These are phyloP conservation scores for Carex parvula DNA, from an alignment of 176 grass and related monocot genomes.

Conservation along the genomic window DNA sequence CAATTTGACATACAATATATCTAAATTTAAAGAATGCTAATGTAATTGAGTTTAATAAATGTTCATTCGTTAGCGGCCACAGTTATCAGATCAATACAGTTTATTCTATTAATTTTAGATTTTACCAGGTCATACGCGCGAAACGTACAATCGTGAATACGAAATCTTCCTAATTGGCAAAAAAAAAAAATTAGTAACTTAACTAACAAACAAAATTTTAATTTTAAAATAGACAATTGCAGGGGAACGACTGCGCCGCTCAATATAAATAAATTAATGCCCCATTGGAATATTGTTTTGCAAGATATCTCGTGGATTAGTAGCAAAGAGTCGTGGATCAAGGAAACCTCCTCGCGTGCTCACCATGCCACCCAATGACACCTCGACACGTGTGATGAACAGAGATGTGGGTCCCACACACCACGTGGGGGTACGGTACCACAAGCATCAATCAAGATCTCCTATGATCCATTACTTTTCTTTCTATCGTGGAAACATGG, in stretches of 20 bases:
- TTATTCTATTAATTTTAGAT: no score
- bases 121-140: neutral
- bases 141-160: neutral
- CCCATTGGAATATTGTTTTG: neutral
- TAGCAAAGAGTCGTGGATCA: neutral
- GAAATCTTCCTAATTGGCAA: neutral
- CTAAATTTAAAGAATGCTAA: no score
- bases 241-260: neutral
- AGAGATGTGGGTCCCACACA: neutral
- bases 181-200: neutral
- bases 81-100: neutral
- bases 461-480: neutral
- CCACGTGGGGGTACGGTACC: neutral
- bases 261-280: neutral
- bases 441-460: slow-evolving; percentile 22
- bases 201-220: neutral
- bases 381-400: neutral
- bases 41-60: no score
- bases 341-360: slow-evolving; percentile 27
- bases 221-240: neutral
- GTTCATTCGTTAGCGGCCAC: no score
- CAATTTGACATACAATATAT: no score
- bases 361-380: neutral
- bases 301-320: neutral
- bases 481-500: slow-evolving; percentile 2